Evolutionary conservation across 2,329 filamentous ascomycete species (phyloP).

Genomic region (Calonectria montana): DNA sequence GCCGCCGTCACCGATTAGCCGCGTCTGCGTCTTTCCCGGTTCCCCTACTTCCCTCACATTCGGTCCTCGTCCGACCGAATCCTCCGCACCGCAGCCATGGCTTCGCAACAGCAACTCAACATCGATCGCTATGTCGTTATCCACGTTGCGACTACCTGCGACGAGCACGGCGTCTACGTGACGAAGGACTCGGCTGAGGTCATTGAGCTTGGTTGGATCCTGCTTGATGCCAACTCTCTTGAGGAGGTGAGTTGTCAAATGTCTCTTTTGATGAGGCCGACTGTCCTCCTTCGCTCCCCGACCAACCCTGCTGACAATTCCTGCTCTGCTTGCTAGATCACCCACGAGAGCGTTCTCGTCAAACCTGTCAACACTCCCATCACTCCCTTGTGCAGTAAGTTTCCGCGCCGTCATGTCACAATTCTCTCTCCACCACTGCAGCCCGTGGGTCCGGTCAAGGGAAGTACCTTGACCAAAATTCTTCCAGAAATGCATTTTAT

Average conservation of each 20-base stretch:
- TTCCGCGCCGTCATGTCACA: constrained; percentile 34
- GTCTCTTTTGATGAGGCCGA: constrained; percentile 20
- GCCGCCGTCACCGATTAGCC: constrained; percentile 31
- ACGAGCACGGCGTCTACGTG: constrained; percentile 99
- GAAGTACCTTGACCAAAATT: constrained; percentile 24
- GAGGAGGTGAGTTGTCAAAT: constrained; percentile 79
- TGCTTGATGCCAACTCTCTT: constrained; percentile 89
- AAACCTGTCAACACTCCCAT: constrained; percentile 99
- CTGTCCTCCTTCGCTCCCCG: constrained; percentile 6
- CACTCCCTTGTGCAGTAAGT: constrained; percentile 98
- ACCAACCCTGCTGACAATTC: constrained; percentile 25
- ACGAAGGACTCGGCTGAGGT: constrained; percentile 99
- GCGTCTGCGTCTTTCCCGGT: constrained; percentile 33
- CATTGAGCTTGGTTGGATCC: constrained; percentile 98
- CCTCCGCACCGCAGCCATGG: constrained; percentile 48
- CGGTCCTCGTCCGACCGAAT: constrained; percentile 38
- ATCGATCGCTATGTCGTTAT: constrained; percentile 98
- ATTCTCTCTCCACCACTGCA: constrained; percentile 30
- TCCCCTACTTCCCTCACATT: constrained; percentile 28
- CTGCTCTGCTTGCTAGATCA: constrained; percentile 69
- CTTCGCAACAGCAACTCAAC: constrained; percentile 66
- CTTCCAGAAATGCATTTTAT: constrained; percentile 4
- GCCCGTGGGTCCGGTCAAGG: constrained; percentile 32
- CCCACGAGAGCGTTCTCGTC: constrained; percentile 95
- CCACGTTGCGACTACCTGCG: constrained; percentile 98